Evolutionary conservation across 495 filamentous ascomycete genomes (phyloP), one percentile per base, ranked within the genome.

Genomic region (Viridothelium virens): DNA sequence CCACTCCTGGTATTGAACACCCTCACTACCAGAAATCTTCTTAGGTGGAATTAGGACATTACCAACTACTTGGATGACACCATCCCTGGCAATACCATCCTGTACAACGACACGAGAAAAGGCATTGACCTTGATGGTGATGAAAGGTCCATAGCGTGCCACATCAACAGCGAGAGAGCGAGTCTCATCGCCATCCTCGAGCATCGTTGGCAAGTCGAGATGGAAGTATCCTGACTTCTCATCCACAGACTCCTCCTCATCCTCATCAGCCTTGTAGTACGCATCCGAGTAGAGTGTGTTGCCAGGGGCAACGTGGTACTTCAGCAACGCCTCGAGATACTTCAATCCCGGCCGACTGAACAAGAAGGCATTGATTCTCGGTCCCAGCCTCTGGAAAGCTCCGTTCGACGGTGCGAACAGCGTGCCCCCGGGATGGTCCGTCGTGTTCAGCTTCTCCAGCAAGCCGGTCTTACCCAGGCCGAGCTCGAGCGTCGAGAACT

Each of bases 251-350:
- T 70, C 63, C 25, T 69, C 44, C 11, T 70, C 72, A 16, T 77
- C 62, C 12, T 68, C 67, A 3, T 62, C 66, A n/a, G 72, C 68
- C 11, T 81, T 79, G 75, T 91, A 91, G 71, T 80, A 89, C 18
- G 83, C 88, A 76, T 96, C 92, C 25, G 87, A 88, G 75, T 96
- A 96, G 2, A 97, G 76, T 1, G 90, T 92, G 69, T 86, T 81
- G 68, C 88, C 85, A 5, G 80, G 79, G 1, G 91, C 87, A 68
- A 92, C 75, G 72, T 95, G 90, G 74, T 95, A 96, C 75, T 86
- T 76, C 31, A 96, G 77, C 63, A 96, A 73, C 1, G 88, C 87
- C 66, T 80, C 83, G n/a, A 96, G 79, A 71, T 87, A 92, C 68
- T 85, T 82, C 65, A 78, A 76, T 1, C 91, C 91, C 47, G 77